These are phyloP conservation scores for Dictyostelium firmibasis DNA, from an alignment of 78 protist species.

Conservation along the genomic window DNA sequence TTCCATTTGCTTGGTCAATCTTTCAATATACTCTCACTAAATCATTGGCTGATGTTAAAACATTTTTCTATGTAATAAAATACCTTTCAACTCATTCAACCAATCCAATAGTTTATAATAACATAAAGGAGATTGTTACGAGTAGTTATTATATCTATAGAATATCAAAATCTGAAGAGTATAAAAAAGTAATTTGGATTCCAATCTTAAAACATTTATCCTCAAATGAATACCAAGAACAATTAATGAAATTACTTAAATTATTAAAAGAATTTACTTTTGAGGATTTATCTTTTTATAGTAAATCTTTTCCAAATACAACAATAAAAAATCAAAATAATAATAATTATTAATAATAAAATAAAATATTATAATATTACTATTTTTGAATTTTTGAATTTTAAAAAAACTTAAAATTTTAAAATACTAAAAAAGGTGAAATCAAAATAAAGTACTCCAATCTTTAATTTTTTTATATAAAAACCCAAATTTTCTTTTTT, in stretches of 20 bases:
- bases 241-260: not conserved
- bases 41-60: not conserved
- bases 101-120: not conserved
- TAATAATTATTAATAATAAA: no score
- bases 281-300: not conserved
- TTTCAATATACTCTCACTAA: not conserved
- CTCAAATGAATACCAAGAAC: not conserved
- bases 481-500: no score
- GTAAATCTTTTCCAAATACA: not conserved
- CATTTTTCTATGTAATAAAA: not conserved
- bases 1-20: not conserved
- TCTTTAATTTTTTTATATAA: no score
- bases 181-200: not conserved
- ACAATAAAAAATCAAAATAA: no score
- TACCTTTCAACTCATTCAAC: not conserved
- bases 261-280: not conserved
- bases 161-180: not conserved
- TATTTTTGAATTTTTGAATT: no score
- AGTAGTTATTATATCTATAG: not conserved
- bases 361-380: not conserved
- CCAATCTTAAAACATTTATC: not conserved
- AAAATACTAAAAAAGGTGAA: no score
- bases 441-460: no score
- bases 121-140: not conserved
- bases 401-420: no score